Evolutionary conservation across 2,329 filamentous ascomycete species (phyloP), one percentile per base, ranked within the genome.

Genomic region (Penicillium sp.): DNA sequence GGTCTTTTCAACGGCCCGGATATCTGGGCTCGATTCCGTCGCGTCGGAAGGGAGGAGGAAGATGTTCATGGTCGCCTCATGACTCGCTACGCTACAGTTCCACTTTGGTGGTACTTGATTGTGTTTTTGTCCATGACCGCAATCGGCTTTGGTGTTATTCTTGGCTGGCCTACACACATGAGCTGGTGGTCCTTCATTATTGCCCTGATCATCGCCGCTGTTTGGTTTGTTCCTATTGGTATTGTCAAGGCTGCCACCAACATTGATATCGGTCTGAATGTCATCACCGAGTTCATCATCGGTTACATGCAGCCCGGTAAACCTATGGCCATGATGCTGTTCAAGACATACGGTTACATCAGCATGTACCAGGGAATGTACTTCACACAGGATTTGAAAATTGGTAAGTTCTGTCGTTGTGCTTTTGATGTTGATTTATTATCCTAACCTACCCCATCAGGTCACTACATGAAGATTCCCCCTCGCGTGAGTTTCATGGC

Each of bases 281-380:
- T 90, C 17, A 73, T 90, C 56, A 88, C 86, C n/a, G 87, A 89
- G 68, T 88, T 87, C 64, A 81, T 90, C 57, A 81, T 88, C 57
- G 88, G 88, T 6, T 90, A 90, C 71, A 87, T 90, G 79, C 82
- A 88, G 47, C 87, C 87, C 0, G 88, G 88, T 26, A 80, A 81
- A 3, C 87, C 88, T 1, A 78, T 90, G 57, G 86, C 86, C 45
- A 86, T 89, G 81, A 90, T 90, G 87, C 81, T 90, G 75, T 90
- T 90, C 77, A 89, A 89, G 73, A 88, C 86, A 58, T 90, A 87
- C 64, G 85, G 86, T 48, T 88, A 88, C 68, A 82, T 88, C 53
- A 84, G 80, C 73, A 87, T 88, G 84, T 78, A 78, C 16, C 84
- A 88, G 69, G 86, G 83, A 0, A 76, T 88, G 47, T 85, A 82